These are phyloP conservation scores for Cenchrus purpureus DNA, from an alignment of 176 grass and related monocot species.

Conservation along the genomic window DNA sequence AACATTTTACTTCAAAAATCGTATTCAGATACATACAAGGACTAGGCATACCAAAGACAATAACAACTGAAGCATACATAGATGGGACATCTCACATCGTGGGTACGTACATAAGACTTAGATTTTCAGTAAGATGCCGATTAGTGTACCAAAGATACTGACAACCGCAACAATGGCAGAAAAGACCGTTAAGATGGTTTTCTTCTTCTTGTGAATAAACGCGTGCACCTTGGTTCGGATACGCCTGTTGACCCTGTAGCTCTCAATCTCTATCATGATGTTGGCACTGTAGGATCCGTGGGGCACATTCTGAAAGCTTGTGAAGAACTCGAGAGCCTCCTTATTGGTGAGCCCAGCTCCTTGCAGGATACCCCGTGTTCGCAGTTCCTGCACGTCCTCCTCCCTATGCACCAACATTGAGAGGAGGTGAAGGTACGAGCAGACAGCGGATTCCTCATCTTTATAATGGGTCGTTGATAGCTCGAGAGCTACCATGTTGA, in stretches of 20 bases:
- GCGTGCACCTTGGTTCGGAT: not conserved
- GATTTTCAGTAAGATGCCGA: too few relatives aligned
- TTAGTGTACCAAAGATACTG: not conserved
- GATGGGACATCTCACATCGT: too few relatives aligned
- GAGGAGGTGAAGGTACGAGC: not conserved
- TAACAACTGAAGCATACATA: too few relatives aligned
- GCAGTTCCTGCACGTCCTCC: constrained; percentile 12
- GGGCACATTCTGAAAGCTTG: not conserved
- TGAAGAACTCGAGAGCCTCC: not conserved
- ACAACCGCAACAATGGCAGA: not conserved
- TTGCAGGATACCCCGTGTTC: not conserved
- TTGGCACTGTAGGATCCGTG: not conserved
- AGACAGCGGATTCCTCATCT: not conserved
- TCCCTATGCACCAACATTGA: not conserved
- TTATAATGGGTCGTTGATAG: not conserved
- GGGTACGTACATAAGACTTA: too few relatives aligned
- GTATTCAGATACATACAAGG: too few relatives aligned
- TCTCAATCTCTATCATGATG: not conserved
- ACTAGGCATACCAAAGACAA: too few relatives aligned
- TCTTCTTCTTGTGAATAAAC: not conserved
- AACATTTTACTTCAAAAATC: too few relatives aligned
- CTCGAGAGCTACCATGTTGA: constrained; percentile 12
- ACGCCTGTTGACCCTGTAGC: not conserved
- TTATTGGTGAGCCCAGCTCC: not conserved
- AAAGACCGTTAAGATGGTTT: not conserved